phyloP scores from a whole-genome alignment of 306 rosid species.

The Vigna radiata region DNA sequence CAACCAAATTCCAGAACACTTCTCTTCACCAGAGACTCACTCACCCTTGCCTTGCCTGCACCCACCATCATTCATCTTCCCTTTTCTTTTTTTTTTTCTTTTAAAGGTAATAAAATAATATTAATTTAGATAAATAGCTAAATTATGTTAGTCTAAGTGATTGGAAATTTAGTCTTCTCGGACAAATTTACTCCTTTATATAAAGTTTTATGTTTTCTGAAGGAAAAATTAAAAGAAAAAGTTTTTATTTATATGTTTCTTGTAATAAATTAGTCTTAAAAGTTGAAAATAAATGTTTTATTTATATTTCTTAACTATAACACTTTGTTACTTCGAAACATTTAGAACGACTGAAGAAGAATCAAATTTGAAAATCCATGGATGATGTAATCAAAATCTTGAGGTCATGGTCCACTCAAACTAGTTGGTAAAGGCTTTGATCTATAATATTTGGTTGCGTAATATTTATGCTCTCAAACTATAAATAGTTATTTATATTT shows the following conservation, averaged over 20 bases:
- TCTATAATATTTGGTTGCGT: background rate
- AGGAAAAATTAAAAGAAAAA: too few relatives aligned
- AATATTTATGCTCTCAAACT: background rate
- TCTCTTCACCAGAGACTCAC: background rate
- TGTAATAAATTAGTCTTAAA: too few relatives aligned
- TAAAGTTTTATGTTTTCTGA: too few relatives aligned
- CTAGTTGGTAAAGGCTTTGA: constrained; percentile 6
- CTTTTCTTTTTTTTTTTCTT: background rate
- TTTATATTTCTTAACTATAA: background rate
- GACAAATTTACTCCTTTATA: too few relatives aligned
- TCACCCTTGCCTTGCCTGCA: background rate
- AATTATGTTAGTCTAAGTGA: too few relatives aligned
- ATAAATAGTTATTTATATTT: background rate
- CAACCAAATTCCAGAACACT: constrained; percentile 48
- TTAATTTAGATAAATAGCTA: background rate
- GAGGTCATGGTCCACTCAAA: constrained; percentile 5
- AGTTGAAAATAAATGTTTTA: background rate
- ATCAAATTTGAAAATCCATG: background rate
- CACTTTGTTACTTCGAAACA: background rate
- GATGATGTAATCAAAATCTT: constrained; percentile 16
- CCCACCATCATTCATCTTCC: background rate
- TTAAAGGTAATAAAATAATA: background rate
- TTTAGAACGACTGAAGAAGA: background rate
- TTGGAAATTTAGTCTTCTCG: background rate
- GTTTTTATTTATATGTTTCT: too few relatives aligned